Evolutionary conservation across 257 asterid species (phyloP), one percentile per base, ranked within the genome.

Genomic region (Dorcoceras hygrometricum): DNA sequence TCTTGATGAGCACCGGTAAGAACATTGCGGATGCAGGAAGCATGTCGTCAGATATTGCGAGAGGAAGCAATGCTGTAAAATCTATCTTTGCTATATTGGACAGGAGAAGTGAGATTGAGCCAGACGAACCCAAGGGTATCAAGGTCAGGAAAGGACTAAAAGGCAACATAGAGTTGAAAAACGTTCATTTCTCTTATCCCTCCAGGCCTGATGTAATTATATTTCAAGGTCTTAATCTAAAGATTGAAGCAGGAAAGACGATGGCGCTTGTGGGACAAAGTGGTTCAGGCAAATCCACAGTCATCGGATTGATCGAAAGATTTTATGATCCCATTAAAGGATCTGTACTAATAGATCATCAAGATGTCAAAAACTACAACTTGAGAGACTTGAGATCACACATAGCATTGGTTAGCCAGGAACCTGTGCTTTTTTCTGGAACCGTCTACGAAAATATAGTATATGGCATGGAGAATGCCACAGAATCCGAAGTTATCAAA

Each of bases 21-120:
- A 82, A 64, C 73, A 87, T 89, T 25, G 94, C 95, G 5, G 97
- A 89, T 23, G 93, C 97, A 7, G 94, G 97, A 59, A 87, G 87
- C 76, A 82, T 87, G 91, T 82, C 93, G 0, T 72, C 86, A 1
- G 97, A 89, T 71, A 61, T 89, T 63, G 92, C 89, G 3, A 83
- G 77, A 81, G 91, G 97, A 2, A 77, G 83, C 70, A 78, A 70
- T 6, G 89, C 87, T 3, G 83, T 89, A 5, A 77, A 65, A 64
- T 82, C 89, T 22, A 75, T 78, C 59, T 85, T 83, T 0, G 75
- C 84, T 0, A 79, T 87, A 59, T 26, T 89, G 31, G 89, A 87
- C 54, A 73, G 91, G 9, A 73, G 23, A 65, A 82, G 75, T 20
- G 76, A 69, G 80, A 89, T 87, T n/a, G 88, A 85, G 4, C 89